Conservation (phyloP, 352 stramenopile genomes). For the Phytophthora idaei region DNA sequence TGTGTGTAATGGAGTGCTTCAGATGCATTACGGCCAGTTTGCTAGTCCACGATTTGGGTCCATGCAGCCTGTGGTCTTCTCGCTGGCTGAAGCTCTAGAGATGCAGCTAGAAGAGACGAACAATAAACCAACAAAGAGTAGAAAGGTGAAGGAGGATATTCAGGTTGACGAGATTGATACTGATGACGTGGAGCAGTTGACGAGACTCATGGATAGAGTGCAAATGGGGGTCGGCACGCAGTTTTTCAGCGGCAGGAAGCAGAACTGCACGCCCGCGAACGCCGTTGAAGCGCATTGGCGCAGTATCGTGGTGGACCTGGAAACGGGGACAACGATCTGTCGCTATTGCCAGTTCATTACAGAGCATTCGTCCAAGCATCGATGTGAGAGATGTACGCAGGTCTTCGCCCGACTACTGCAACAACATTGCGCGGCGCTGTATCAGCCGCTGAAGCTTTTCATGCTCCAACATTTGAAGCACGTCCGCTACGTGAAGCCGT, state of each 20-base stretch:
- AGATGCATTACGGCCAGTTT: constrained; percentile 32
- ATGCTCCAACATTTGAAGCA: constrained; percentile 34
- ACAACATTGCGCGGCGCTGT: constrained; percentile 30
- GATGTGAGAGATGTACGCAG: constrained; percentile 32
- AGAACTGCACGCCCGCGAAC: constrained; percentile 24
- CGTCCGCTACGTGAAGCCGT: constrained; percentile 32
- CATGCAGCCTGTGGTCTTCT: constrained; percentile 35
- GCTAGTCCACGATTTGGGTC: constrained; percentile 22
- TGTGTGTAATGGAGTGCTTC: constrained; percentile 23
- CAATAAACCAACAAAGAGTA: not conserved
- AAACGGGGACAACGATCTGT: constrained; percentile 14
- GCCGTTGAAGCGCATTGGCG: constrained; percentile 35
- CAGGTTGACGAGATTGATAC: constrained; percentile 16
- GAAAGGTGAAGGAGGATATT: not conserved
- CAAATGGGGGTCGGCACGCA: constrained; percentile 31
- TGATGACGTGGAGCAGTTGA: constrained; percentile 23
- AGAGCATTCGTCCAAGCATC: constrained; percentile 19
- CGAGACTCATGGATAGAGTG: constrained; percentile 27
- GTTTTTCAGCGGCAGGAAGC: constrained; percentile 38
- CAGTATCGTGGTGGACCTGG: constrained; percentile 22
- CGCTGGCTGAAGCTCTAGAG: constrained; percentile 19
- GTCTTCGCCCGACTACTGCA: constrained; percentile 24
- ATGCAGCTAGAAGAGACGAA: constrained; percentile 5
- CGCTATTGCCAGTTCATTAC: constrained; percentile 24
- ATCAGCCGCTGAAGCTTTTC: constrained; percentile 34